A percentile compares a stretch with the other conserved stretches of the same genome.
phyloP scores from a whole-genome alignment of 192 early-diverging fungal genomes.

The Phycomyces nitens region DNA sequence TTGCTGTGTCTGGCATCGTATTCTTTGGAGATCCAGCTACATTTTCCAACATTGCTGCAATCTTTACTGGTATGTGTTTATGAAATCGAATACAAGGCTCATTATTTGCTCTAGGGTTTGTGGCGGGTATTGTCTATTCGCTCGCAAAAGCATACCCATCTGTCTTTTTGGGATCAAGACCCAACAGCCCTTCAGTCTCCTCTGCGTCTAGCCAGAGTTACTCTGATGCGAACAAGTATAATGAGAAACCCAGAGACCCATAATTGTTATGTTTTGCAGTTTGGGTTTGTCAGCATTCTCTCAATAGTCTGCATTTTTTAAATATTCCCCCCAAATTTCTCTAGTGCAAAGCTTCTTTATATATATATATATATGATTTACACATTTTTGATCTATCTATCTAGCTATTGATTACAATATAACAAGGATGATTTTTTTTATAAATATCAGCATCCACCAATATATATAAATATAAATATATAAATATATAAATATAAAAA shows the following conservation, averaged over 20 bases:
- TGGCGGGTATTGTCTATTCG: slow-evolving; percentile 67
- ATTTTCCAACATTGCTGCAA: slow-evolving; percentile 68
- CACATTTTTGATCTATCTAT: too few species aligned
- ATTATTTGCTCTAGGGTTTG: slow-evolving; percentile 35
- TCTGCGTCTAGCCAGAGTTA: slow-evolving; percentile 22
- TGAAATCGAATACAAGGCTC: not conserved
- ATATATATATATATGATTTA: not conserved
- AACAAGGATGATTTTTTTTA: too few species aligned
- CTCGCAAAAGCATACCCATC: slow-evolving; percentile 63
- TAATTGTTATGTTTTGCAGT: not conserved
- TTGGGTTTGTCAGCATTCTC: too few species aligned
- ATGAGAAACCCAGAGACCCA: slow-evolving; percentile 3
- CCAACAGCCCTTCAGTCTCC: slow-evolving; percentile 5
- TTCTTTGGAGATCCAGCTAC: slow-evolving; percentile 88
- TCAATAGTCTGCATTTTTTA: too few species aligned
- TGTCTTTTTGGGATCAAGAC: slow-evolving; percentile 27
- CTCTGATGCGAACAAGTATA: slow-evolving; percentile 11
- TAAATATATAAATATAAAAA: too few species aligned
- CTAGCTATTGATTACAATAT: slow-evolving; percentile 8
- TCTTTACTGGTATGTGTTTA: slow-evolving; percentile 65
- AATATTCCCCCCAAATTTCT: too few species aligned
- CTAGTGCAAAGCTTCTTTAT: too few species aligned
- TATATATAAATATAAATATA: too few species aligned
- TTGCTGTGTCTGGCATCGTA: slow-evolving; percentile 85
- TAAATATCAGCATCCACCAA: too few species aligned